These are phyloP conservation scores for Purpureocillium lavendulum DNA, from an alignment of 2,329 filamentous ascomycete species.

Conservation along the genomic window DNA sequence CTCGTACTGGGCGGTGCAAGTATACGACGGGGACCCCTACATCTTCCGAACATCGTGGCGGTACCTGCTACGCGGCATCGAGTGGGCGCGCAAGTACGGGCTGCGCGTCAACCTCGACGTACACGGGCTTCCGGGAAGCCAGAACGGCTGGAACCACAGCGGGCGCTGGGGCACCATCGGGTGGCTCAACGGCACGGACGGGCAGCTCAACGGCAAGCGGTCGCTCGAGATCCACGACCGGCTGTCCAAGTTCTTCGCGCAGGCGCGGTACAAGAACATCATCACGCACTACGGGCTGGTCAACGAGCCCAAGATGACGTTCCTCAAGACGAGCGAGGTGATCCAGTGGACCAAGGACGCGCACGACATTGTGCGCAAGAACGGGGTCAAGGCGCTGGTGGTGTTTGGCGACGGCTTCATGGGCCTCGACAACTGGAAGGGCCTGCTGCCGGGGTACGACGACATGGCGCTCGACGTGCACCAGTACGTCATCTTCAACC, in stretches of 20 bases:
- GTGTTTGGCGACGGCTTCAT: constrained; percentile 95
- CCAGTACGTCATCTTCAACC: constrained; percentile 98
- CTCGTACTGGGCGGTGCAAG: constrained; percentile 88
- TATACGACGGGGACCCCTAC: constrained; percentile 81
- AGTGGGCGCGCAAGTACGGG: constrained; percentile 88
- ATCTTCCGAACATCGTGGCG: constrained; percentile 82
- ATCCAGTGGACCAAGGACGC: constrained; percentile 72
- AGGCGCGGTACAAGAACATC: constrained; percentile 86
- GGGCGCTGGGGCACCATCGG: constrained; percentile 71
- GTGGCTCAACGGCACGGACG: constrained; percentile 89
- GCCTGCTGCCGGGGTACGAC: constrained; percentile 61
- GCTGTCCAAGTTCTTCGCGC: constrained; percentile 85
- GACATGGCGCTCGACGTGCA: constrained; percentile 89
- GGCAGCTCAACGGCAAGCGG: constrained; percentile 67
- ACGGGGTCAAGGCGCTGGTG: constrained; percentile 64
- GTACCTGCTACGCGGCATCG: constrained; percentile 85
- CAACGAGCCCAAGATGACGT: constrained; percentile 89
- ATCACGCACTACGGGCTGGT: constrained; percentile 87
- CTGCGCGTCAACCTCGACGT: constrained; percentile 88
- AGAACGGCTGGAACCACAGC: constrained; percentile 98
- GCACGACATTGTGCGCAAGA: constrained; percentile 62
- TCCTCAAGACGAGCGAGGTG: constrained; percentile 57
- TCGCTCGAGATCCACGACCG: constrained; percentile 82
- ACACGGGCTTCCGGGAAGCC: constrained; percentile 83
- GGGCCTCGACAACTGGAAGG: constrained; percentile 85